A percentile compares a stretch with the other conserved stretches of the same genome.
phyloP scores from a whole-genome alignment of 441 rosid species.

The Monsonia emarginata region DNA sequence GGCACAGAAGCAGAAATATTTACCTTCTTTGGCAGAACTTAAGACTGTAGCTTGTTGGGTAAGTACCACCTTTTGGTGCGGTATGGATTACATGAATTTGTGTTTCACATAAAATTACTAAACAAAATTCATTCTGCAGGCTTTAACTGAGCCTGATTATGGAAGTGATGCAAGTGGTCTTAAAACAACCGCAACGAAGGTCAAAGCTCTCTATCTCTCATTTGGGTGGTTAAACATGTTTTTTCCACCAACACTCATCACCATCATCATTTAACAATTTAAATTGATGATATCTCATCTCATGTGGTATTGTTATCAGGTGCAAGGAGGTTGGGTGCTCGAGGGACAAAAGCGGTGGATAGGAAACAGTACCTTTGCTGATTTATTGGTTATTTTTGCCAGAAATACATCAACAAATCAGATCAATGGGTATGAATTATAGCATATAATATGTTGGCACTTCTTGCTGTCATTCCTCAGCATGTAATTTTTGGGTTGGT shows the following conservation, averaged over 20 bases:
- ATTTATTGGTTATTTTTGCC: slow-evolving; percentile 67
- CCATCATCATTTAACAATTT: not conserved
- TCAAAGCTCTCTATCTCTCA: slow-evolving; percentile 21
- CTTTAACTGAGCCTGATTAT: slow-evolving; percentile 82
- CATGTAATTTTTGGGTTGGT: not conserved
- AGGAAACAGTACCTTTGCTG: slow-evolving; percentile 91
- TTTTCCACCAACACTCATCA: not conserved
- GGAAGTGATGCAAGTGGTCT: slow-evolving; percentile 92
- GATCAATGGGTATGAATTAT: slow-evolving; percentile 63
- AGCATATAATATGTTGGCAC: not conserved
- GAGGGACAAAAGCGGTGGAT: slow-evolving; percentile 97
- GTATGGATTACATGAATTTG: slow-evolving; percentile 3
- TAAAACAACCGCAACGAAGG: slow-evolving; percentile 73
- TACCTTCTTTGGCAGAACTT: slow-evolving; percentile 71
- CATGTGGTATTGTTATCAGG: slow-evolving; percentile 30
- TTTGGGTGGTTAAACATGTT: slow-evolving; percentile 4
- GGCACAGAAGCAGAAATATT: slow-evolving; percentile 67
- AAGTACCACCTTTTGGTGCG: slow-evolving; percentile 22
- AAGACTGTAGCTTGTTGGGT: slow-evolving; percentile 76
- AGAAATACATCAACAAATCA: slow-evolving; percentile 66
- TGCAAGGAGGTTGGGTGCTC: slow-evolving; percentile 80
- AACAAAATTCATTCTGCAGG: slow-evolving; percentile 32
- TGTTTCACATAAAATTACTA: not conserved
- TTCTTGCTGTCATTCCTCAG: not conserved
- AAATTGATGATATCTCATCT: slow-evolving; percentile 14